Percentiles rank a stretch among this genome's conserved stretches.
Evolutionary conservation across 2,329 filamentous ascomycete species (phyloP).

Genomic region (Trichoderma sp.): DNA sequence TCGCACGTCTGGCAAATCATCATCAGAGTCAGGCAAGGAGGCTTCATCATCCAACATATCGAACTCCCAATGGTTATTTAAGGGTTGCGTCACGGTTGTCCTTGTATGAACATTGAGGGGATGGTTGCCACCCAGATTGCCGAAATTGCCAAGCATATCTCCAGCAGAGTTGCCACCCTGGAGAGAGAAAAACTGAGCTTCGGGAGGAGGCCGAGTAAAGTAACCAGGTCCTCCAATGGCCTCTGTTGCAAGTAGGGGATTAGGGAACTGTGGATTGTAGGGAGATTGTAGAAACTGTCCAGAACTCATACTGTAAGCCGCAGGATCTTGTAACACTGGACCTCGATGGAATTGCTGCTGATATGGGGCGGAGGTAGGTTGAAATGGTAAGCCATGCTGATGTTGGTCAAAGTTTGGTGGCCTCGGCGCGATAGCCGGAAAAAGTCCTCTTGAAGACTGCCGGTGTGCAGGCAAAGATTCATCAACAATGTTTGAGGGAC

Average conservation of each 20-base stretch:
- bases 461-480: conserved; percentile 32
- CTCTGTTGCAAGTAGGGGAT: conserved; percentile 23
- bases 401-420: conserved; percentile 36
- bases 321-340: not conserved
- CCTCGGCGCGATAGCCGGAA: conserved; percentile 50
- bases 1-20: conserved; percentile 47
- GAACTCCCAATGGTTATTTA: conserved; percentile 27
- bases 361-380: not conserved
- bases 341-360: conserved; percentile 17
- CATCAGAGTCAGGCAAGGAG: conserved; percentile 61
- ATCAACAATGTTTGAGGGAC: conserved; percentile 32
- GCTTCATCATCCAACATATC: conserved; percentile 52
- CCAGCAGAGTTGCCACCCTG: not conserved
- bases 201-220: not conserved
- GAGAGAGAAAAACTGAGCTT: not conserved
- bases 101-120: not conserved
- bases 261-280: conserved; percentile 22
- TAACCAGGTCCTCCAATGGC: not conserved
- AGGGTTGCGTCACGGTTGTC: not conserved
- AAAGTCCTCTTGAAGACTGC: conserved; percentile 37
- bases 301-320: not conserved
- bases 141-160: not conserved
- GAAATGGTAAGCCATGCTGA: conserved; percentile 8
- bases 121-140: not conserved
- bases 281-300: conserved; percentile 2